Base-by-base conservation (phyloP, 768 basidiomycete species). In the Scleroderma citrinum region DNA sequence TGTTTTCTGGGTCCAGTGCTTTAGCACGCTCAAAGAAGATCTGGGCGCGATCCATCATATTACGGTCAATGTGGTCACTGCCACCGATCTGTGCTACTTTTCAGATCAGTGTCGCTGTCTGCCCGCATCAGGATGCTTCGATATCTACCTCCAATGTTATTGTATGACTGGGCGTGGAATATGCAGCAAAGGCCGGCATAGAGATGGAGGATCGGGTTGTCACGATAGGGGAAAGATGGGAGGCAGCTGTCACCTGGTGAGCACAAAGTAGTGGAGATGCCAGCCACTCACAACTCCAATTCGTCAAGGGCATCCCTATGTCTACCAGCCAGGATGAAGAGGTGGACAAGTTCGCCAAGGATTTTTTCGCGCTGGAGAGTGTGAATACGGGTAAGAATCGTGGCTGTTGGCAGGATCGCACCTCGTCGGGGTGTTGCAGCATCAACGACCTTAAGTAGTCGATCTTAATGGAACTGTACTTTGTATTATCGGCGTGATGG, bases 191-290 rank as follows among this genome's bases (percentile, higher is more conserved):
- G 67, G 2, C 89, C 92, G 3, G 92, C 91, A 53, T 94, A 93
- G 14, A 82, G 72, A 58, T 95, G 89, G 24, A 95, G 71, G 7
- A 82, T 69, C 2, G 85, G 76, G 54, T 90, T 88, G 56, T 91
- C 86, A 60, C 83, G 84, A 69, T 83, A 95, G 2, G 93, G 93
- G 62, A 87, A 85, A 2, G 89, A 86, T 1, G 91, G 88, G 5
- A 95, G 75, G 63, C 89, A 94, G 21, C 92, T 92, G 54, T 37
- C 23, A 34, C 31, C 40, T 40, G 44, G 20, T 53, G n/a, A 54
- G 40, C 39, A 17, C 35, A 4, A 19, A 12, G 19, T 19, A 35
- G 38, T 40, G 50, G 45, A 20, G 40, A 35, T 41, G 50, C n/a
- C 42, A 47, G 43, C 38, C 16, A 66, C 79, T 55, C 67, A 92